Evolutionary conservation across 257 asterid species (phyloP), one percentile per base, ranked within the genome.

Genomic region (Solanum ahanhuiri): DNA sequence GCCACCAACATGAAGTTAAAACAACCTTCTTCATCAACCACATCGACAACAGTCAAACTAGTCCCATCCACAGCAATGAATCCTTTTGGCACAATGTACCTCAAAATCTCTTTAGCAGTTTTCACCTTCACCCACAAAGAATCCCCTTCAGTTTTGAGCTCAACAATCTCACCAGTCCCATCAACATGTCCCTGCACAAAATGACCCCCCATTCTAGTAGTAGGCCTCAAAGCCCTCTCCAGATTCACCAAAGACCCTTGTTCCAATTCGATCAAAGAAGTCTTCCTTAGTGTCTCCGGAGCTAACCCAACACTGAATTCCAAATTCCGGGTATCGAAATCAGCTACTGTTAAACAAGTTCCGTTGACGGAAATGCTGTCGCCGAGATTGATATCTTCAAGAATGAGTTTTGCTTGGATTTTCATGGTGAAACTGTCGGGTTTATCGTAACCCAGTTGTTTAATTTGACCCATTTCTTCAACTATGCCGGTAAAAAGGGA

Each of bases 101-200:
- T 96, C 91, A 96, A 85, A 75, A 93, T 6, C 41, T 94, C 98
- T 77, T 86, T 91, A 1, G 67, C 88, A 34, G 91, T 90, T 87
- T 88, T 95, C 54, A 95, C 96, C 48, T 93, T 96, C 86, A 96
- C 93, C 98, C 98, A 96, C 88, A 96, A 70, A 0, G 98, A 96
- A 81, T 95, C 98, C 14, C 99, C 97, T 87, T 96, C 99, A 0
- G 91, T 82, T 28, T 83, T 84, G 87, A 87, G 88, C 12, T 89
- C 94, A 64, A 93, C 93, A 12, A 96, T 96, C 77, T 90, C 90
- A 9, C 98, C 99, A 0, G 98, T 96, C 69, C 95, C 97, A 83
- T 96, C 99, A 17, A 95, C 98, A 81, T 96, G 99, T 6, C 98
- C 99, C 93, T 96, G 99, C 89, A 94, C 98, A 75, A 95, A 95